Conservation (phyloP, 768 basidiomycete genomes). For the Lactarius hatsudake region DNA sequence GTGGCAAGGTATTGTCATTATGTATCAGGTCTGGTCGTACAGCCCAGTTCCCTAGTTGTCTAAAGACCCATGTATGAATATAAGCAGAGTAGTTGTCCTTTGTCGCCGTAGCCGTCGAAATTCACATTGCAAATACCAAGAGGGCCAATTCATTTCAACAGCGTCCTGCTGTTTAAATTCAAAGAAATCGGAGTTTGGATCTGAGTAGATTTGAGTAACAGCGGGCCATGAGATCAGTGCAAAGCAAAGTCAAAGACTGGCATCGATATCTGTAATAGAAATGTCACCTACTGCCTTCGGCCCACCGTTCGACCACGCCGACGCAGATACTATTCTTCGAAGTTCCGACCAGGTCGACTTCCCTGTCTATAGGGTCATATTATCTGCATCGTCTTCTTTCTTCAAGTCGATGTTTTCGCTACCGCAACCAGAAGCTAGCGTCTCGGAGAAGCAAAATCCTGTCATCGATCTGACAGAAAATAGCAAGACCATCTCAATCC, state of each 20-base stretch:
- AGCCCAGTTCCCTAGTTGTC: not conserved
- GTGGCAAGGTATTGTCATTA: not conserved
- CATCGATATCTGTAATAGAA: no score
- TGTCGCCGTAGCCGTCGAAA: no score
- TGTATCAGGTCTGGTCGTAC: not conserved
- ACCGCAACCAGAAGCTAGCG: not conserved
- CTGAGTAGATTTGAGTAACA: no score
- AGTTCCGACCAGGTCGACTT: slow-evolving; percentile 16
- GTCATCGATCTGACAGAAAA: slow-evolving; percentile 1
- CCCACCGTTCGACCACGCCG: not conserved
- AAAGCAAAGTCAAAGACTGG: no score
- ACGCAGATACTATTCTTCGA: slow-evolving; percentile 7
- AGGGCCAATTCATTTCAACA: no score
- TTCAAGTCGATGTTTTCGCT: slow-evolving; percentile 10
- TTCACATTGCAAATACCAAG: no score
- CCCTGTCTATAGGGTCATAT: slow-evolving; percentile 3
- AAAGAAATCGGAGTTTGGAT: no score
- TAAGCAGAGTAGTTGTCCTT: not conserved
- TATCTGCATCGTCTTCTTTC: slow-evolving; percentile 12
- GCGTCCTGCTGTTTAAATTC: no score
- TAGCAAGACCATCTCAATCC: not conserved
- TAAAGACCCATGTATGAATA: not conserved
- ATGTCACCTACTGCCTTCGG: not conserved
- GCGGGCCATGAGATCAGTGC: no score
- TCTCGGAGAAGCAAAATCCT: not conserved